phyloP scores from a whole-genome alignment of 139 green algal genomes.

The Monoraphidium neglectum region DNA sequence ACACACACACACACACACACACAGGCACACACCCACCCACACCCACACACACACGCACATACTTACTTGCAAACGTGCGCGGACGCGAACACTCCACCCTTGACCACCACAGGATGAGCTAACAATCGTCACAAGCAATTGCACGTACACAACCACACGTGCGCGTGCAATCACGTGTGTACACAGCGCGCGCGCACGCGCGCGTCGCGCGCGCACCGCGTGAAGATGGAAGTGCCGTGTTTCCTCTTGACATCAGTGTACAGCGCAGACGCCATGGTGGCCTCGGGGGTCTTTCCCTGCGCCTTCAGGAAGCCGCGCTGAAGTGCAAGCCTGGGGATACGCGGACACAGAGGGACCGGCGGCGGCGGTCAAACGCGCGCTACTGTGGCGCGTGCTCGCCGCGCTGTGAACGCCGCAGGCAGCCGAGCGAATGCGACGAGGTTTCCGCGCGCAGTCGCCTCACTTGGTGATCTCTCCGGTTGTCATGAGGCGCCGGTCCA shows the following conservation, averaged over 20 bases:
- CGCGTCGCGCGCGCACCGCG: conserved; percentile 22
- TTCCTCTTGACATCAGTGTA: conserved; percentile 89
- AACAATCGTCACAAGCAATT: too few relatives aligned
- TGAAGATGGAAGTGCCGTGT: conserved; percentile 63
- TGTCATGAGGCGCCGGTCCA: conserved; percentile 73
- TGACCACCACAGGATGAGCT: too few relatives aligned
- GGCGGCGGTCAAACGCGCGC: neutral
- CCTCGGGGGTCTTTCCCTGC: conserved; percentile 82
- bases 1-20: too few relatives aligned
- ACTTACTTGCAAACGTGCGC: too few relatives aligned
- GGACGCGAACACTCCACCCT: too few relatives aligned
- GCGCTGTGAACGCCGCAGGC: too few relatives aligned
- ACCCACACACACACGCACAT: too few relatives aligned
- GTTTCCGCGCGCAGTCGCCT: neutral
- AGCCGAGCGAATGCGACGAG: neutral
- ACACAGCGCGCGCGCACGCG: neutral
- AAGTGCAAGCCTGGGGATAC: conserved; percentile 46
- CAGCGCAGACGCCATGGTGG: conserved; percentile 85
- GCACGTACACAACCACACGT: too few relatives aligned
- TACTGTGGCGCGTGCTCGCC: neutral
- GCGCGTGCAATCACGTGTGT: too few relatives aligned
- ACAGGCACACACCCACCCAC: too few relatives aligned
- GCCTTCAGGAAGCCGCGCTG: conserved; percentile 67
- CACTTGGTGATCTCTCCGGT: conserved; percentile 67
- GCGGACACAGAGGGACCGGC: neutral